Evolutionary conservation across 192 early-diverging fungal genomes (phyloP).

Genomic region (Coemansia sp.): DNA sequence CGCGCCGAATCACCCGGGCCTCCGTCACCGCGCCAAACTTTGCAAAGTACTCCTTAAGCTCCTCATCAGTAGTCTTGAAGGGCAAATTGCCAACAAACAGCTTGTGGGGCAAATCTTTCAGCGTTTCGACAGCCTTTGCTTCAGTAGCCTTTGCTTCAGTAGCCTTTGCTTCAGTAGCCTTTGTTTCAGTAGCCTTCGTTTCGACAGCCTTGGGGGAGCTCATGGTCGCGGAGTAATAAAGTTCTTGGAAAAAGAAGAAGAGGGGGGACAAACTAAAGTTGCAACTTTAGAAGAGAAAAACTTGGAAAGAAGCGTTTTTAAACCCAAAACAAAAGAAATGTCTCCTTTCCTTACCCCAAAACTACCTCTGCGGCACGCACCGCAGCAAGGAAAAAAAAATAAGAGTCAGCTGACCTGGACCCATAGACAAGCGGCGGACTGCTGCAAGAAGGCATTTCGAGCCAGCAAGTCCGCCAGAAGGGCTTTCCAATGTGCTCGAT

Average conservation of each 20-base stretch:
- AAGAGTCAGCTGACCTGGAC: not conserved
- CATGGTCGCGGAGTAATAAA: too few species aligned
- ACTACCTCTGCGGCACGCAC: not conserved
- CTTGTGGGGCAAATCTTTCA: conserved; percentile 58
- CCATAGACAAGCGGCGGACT: not conserved
- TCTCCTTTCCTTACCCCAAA: not conserved
- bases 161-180: conserved; percentile 3
- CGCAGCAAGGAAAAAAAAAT: not conserved
- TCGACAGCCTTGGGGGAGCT: too few species aligned
- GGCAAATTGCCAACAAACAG: conserved; percentile 96
- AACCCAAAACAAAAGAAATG: not conserved
- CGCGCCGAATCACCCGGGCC: conserved; percentile 79
- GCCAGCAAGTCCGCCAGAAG: not conserved
- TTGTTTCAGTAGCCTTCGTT: conserved; percentile 4
- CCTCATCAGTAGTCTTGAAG: conserved; percentile 79
- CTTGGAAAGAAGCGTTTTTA: not conserved
- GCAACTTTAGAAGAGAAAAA: too few species aligned
- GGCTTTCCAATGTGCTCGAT: conserved; percentile 22
- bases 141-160: not conserved
- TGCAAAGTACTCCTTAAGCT: conserved; percentile 75
- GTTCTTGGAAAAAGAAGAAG: not conserved
- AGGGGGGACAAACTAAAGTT: not conserved
- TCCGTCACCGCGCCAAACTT: conserved; percentile 66
- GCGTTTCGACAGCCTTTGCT: conserved; percentile 7
- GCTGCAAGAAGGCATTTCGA: not conserved